Conservation (phyloP, 805 yeast genomes). For the Suhomyces tanzawaensis region DNA sequence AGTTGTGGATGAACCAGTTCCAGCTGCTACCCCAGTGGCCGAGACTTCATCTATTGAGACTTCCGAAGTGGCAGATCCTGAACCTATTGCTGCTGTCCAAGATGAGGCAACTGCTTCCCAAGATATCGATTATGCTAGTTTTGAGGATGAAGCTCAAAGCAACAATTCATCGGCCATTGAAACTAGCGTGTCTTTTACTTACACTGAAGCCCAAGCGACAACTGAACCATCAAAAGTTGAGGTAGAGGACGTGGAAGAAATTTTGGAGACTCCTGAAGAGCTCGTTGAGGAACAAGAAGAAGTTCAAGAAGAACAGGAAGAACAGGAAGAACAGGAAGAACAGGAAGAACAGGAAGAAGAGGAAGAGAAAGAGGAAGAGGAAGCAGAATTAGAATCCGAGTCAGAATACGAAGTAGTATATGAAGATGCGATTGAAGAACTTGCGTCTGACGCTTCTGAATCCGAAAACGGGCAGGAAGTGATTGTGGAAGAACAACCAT, state of each 20-base stretch:
- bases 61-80: not conserved
- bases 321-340: conserved; percentile 1
- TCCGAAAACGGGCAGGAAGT: too few relatives aligned
- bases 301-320: conserved; percentile 2
- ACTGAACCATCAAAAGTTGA: too few relatives aligned
- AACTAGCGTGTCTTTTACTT: too few relatives aligned
- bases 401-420: conserved; percentile 2
- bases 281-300: conserved; percentile 1
- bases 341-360: conserved; percentile 7
- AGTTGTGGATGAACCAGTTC: not conserved
- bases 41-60: conserved; percentile 2
- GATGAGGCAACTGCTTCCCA: not conserved
- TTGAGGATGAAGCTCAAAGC: not conserved
- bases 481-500: conserved; percentile 5
- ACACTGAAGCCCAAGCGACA: too few relatives aligned
- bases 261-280: too few relatives aligned
- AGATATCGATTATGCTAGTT: not conserved
- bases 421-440: conserved; percentile 9
- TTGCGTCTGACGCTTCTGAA: too few relatives aligned
- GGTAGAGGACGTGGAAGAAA: not conserved
- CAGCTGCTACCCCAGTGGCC: not conserved
- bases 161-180: too few relatives aligned
- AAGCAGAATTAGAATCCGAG: not conserved
- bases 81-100: conserved; percentile 1
- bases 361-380: conserved; percentile 4